Base-by-base conservation (phyloP, 2,329 filamentous ascomycete species). In the Curvularia lunata region DNA sequence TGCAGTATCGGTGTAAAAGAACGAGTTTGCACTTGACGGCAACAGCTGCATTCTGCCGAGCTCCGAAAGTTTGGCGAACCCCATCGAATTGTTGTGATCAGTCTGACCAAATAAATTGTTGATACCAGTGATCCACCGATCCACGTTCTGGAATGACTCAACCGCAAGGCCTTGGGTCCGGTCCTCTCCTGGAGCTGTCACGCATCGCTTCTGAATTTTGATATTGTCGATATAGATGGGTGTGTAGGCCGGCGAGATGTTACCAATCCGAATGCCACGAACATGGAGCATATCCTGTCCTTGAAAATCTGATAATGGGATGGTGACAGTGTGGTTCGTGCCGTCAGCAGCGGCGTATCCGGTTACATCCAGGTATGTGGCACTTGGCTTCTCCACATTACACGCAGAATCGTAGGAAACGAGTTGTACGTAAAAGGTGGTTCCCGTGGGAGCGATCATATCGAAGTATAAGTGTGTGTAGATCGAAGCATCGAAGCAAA, bases 401-500 rank as follows among this genome's bases (percentile, higher is more conserved):
- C 55, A 58, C 0, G 25, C 55, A 3, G 50, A 27, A 21, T 58
- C 51, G 51, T 58, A 58, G 16, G 55, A 58, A 16, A 58, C 55
- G 2, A 58, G 55, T 10, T 58, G 55, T 19, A 58, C 46, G 32
- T 58, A 58, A 12, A 58, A 58, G 1, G 40, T 58, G n/a, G 27
- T 25, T 46, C 55, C 55, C 5, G 4, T 12, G 27, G 55, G 55
- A 19, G 55, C 55, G 13, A 58, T n/a, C 55, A 58, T 58, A 4
- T 58, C 55, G 23, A 58, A 58, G 32, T 54, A 58, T 3, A 58
- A 21, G 46, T 58, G 55, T n/a, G 55, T 58, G 32, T 58, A 58
- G 8, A 58, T 23, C 16, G 51, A 32, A 21, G 55, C 50, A 12
- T 58, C 55, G 51, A 58, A 58, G 12, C 55, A 58, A 12, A 58